Percentiles rank a stretch among this genome's conserved stretches.
Evolutionary conservation across 2,329 filamentous ascomycete species (phyloP).

Genomic region (Colletotrichum sp.): DNA sequence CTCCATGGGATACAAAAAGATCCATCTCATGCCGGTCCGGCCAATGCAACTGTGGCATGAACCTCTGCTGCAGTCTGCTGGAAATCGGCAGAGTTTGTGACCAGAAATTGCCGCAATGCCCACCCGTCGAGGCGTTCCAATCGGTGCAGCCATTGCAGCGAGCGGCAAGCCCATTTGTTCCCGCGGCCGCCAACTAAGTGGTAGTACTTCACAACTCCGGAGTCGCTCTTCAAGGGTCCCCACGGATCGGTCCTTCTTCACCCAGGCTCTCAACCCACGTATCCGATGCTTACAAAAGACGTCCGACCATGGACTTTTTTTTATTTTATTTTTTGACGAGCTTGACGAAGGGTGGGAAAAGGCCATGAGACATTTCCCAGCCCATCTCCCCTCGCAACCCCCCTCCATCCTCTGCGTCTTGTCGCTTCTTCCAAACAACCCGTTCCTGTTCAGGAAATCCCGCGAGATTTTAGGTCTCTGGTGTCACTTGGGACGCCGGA

Average conservation of each 20-base stretch:
- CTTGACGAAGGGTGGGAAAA: not conserved
- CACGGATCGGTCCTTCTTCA: slow-evolving; percentile 10
- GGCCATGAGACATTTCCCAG: not conserved
- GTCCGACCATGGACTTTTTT: not conserved
- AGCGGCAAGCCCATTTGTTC: not conserved
- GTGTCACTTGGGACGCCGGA: slow-evolving; percentile 5
- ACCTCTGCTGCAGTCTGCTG: slow-evolving; percentile 11
- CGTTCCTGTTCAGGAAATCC: slow-evolving; percentile 10
- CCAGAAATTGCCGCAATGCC: slow-evolving; percentile 20
- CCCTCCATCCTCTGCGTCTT: not conserved
- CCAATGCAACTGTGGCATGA: slow-evolving; percentile 19
- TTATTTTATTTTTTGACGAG: not conserved
- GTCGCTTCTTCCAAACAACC: not conserved
- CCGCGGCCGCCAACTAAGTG: not conserved
- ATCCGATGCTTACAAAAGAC: not conserved
- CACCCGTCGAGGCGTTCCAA: slow-evolving; percentile 19
- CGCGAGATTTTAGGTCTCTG: not conserved
- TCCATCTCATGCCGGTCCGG: slow-evolving; percentile 12
- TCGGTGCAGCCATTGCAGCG: slow-evolving; percentile 7
- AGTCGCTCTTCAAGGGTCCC: not conserved
- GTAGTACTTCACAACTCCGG: not conserved
- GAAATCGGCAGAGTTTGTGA: slow-evolving; percentile 10
- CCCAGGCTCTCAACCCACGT: not conserved
- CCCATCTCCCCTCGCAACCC: not conserved
- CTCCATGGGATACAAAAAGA: not conserved